Percentiles rank a stretch among this genome's conserved stretches.
Evolutionary conservation across 192 early-diverging fungal genomes (phyloP).

Genomic region (Pilobolus umbonatus): DNA sequence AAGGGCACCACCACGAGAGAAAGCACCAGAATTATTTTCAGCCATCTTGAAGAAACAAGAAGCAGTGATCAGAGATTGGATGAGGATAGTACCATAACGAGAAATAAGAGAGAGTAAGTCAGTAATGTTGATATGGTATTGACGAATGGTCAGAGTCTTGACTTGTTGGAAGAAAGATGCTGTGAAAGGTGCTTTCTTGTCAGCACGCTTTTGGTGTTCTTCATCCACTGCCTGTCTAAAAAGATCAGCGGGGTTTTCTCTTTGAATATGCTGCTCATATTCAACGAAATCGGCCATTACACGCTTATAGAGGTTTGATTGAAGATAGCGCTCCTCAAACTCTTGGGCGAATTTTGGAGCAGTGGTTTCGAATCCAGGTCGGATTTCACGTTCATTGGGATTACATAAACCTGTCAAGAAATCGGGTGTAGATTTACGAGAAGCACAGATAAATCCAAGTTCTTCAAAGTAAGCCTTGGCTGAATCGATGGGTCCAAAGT

Average conservation of each 20-base stretch:
- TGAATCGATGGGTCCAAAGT: slow-evolving; percentile 57
- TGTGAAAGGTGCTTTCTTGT: slow-evolving; percentile 53
- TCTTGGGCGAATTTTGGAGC: slow-evolving; percentile 56
- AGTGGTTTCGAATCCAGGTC: slow-evolving; percentile 47
- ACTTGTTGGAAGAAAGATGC: slow-evolving; percentile 64
- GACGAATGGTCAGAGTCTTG: slow-evolving; percentile 52
- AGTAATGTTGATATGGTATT: slow-evolving; percentile 57
- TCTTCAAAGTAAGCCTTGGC: slow-evolving; percentile 61
- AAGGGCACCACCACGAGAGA: slow-evolving; percentile 74
- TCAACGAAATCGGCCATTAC: slow-evolving; percentile 38
- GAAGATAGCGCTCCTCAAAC: slow-evolving; percentile 54
- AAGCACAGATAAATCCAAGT: slow-evolving; percentile 57
- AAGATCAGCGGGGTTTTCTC: slow-evolving; percentile 15
- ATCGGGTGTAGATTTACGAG: slow-evolving; percentile 66
- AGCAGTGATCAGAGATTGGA: slow-evolving; percentile 70
- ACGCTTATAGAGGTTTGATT: slow-evolving; percentile 36
- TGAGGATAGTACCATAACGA: slow-evolving; percentile 43
- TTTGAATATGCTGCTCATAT: slow-evolving; percentile 37
- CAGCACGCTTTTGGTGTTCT: slow-evolving; percentile 49
- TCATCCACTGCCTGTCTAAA: slow-evolving; percentile 49
- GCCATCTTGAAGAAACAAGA: slow-evolving; percentile 66
- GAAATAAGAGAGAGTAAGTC: slow-evolving; percentile 50
- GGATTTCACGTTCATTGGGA: slow-evolving; percentile 47
- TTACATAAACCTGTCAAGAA: slow-evolving; percentile 70
- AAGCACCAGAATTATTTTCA: slow-evolving; percentile 54